Base-by-base conservation (phyloP, 495 filamentous ascomycete genomes). In the Neurospora africana region DNA sequence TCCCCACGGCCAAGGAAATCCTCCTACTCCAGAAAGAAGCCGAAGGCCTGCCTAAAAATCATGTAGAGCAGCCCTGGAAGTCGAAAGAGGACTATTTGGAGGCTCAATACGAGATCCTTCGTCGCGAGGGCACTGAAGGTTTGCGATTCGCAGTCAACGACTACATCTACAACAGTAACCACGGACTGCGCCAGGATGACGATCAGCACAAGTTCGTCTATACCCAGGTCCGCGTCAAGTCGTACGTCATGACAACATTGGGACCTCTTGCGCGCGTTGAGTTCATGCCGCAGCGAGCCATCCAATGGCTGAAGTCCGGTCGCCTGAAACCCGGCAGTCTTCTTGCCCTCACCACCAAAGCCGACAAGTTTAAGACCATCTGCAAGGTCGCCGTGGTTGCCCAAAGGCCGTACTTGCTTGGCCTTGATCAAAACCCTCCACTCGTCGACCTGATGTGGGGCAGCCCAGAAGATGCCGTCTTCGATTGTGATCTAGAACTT, bases 361-460 rank as follows among this genome's bases (percentile, higher is more conserved):
- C 84, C 0, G 91, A 97, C 75, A 80, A 80, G 19, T 95, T 97
- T 75, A 77, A 82, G 68, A 87, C 74, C 0, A 86, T 89, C 40
- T 93, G 92, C 76, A 86, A 89, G 39, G 80, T 95, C 13, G 94
- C 91, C 8, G 84, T 90, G 36, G 85, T 97, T 39, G 93, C 91
- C 35, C 91, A 92, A 9, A 84, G 93, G 9, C 89, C 91, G 0
- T 80, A 90, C 69, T 68, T 67, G 2, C 83, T 83, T 33, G 86
- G 85, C 0, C 82, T 95, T 0, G 83, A 90, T 33, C 81, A 86
- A 41, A 87, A 86, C 41, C 91, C 92, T 19, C 90, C 90, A 0
- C 86, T 92, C 70, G 86, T 97, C 9, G 92, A 97, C 72, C 83
- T 97, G 3, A 89, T 91, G 76, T 93, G 94, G 79, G 86, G 87